Base-by-base conservation (phyloP, 805 yeast genomes). In the Sugiyamaella smithiae region DNA sequence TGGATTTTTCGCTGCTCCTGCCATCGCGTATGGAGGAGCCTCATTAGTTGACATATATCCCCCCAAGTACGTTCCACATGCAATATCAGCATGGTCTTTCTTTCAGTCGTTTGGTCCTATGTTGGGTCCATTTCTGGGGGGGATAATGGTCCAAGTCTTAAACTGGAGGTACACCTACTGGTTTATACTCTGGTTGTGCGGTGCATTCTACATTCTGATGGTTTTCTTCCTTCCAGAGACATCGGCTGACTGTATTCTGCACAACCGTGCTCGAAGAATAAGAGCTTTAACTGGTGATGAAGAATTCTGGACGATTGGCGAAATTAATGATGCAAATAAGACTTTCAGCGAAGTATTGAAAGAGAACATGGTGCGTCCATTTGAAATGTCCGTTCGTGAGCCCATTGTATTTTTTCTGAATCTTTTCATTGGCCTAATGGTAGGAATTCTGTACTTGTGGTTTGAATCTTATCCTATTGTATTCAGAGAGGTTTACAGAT, bases 1-100 rank as follows among this genome's bases (percentile, higher is more conserved):
- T 24, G 95, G 95, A 1, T 72, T 82, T 25, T 74, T 84, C 46
- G 85, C 89, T 1, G 81, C 89, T 2, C 93, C 95, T 3, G 88
- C 91, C 0, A 72, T 88, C 63, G 85, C 95, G 4, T 77, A 85
- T 57, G 93, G 88, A 11, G 89, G 89, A 51, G 83, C 81, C 5
- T 66, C 78, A 4, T 61, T 78, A 40, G 74, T 75, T 22, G 84
- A 79, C 58, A 61, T 79, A 36, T 60, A 71, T 8, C 40, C 59
- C 3, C 62, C 68, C 6, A 67, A 75, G 2, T 64, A 66, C 50
- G 61, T 72, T 26, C 80, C 84, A 1, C 56, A 72, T 23, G 75
- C 75, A 1, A 61, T 80, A 43, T 76, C 75, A 5, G 48, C 67
- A 5, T 80, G 84, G 85, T 67, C 77, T 6, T 49, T 74, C 25